Percentiles rank a stretch among this genome's conserved stretches.
These are phyloP conservation scores for Malus sieversii DNA, from an alignment of 306 rosid genomes.

Conservation along the genomic window DNA sequence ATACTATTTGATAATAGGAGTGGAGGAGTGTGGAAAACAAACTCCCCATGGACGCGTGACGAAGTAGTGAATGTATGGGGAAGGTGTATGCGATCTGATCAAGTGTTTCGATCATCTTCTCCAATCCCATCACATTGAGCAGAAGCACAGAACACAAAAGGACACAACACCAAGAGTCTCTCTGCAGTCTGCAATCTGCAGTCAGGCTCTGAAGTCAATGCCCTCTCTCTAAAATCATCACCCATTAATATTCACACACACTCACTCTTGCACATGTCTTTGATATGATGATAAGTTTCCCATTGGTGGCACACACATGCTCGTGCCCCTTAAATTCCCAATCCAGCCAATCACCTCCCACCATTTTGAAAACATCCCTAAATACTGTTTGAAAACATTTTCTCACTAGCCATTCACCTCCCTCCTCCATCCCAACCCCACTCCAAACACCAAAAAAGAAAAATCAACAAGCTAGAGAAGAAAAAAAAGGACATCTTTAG, in stretches of 20 bases:
- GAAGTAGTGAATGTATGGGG: background rate
- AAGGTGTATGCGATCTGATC: background rate
- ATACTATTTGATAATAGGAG: too few species aligned
- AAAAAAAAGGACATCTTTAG: background rate
- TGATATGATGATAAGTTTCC: constrained; percentile 9
- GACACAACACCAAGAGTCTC: constrained; percentile 17
- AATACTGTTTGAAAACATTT: constrained; percentile 16
- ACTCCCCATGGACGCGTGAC: background rate
- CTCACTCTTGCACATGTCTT: background rate
- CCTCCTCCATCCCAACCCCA: background rate
- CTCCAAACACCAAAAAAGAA: background rate
- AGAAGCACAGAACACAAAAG: background rate
- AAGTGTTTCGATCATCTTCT: constrained; percentile 21
- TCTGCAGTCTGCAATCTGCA: constrained; percentile 4
- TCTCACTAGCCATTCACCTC: constrained; percentile 18
- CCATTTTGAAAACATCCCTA: constrained; percentile 13
- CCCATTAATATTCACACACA: background rate
- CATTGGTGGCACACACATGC: constrained; percentile 29
- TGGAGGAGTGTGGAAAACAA: background rate
- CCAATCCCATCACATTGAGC: constrained; percentile 34
- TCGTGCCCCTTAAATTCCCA: constrained; percentile 21
- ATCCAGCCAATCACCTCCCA: constrained; percentile 25
- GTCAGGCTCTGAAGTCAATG: constrained; percentile 54
- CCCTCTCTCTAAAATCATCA: background rate
- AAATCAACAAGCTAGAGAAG: background rate